A percentile compares a stretch with the other conserved stretches of the same genome.
Conservation (phyloP, 2,329 filamentous ascomycete species). For the Pseudocercospora macadamiae region DNA sequence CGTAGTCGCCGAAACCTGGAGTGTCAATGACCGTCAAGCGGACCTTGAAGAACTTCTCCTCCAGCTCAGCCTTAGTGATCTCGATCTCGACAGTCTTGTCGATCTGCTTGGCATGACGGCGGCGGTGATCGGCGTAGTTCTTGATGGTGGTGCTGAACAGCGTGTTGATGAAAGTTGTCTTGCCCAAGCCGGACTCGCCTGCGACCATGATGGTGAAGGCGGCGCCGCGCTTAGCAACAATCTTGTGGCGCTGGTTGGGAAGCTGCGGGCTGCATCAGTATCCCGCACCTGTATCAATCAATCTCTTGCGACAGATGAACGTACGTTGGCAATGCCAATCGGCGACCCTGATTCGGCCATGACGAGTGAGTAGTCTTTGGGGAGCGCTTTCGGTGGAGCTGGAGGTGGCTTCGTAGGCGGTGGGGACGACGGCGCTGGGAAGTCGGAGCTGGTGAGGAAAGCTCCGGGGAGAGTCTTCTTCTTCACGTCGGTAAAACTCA, state of each 20-base stretch:
- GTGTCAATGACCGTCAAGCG: slow-evolving; percentile 98
- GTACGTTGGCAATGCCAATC: slow-evolving; percentile 75
- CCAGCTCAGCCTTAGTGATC: slow-evolving; percentile 98
- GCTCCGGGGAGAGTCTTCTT: slow-evolving; percentile 14
- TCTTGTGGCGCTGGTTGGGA: slow-evolving; percentile 74
- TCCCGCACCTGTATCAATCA: slow-evolving; percentile 5
- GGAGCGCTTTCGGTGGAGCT: slow-evolving; percentile 6
- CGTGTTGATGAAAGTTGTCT: slow-evolving; percentile 99
- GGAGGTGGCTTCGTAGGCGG: slow-evolving; percentile 10
- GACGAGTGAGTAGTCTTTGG: slow-evolving; percentile 29
- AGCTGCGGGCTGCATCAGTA: slow-evolving; percentile 54
- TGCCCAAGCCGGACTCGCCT: slow-evolving; percentile 96
- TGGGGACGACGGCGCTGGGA: slow-evolving; percentile 12
- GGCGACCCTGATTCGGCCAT: slow-evolving; percentile 69
- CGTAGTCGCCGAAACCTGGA: slow-evolving; percentile 98
- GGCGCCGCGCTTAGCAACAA: slow-evolving; percentile 82
- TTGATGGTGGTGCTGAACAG: slow-evolving; percentile 99
- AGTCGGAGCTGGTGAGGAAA: slow-evolving; percentile 15
- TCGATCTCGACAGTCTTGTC: slow-evolving; percentile 99
- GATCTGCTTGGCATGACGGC: slow-evolving; percentile 97
- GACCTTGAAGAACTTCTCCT: slow-evolving; percentile 99
- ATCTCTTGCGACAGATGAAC: slow-evolving; percentile 38
- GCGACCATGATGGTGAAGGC: slow-evolving; percentile 99
- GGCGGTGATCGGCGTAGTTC: slow-evolving; percentile 99
- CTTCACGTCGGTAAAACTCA: slow-evolving; percentile 8